These are phyloP conservation scores for Fraxinus excelsior DNA, from an alignment of 257 asterid species.

Conservation along the genomic window DNA sequence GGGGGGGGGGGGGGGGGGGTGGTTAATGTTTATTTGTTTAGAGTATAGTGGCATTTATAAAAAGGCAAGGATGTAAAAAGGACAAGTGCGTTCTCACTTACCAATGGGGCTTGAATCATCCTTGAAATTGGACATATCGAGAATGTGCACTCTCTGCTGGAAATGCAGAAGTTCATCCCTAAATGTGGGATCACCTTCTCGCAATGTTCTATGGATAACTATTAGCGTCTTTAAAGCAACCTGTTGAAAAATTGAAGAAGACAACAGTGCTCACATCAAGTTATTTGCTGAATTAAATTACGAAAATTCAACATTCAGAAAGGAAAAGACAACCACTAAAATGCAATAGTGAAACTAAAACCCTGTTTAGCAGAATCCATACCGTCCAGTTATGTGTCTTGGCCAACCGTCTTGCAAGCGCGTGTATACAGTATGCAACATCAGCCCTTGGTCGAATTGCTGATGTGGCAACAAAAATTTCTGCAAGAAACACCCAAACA, in stretches of 20 bases:
- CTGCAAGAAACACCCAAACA: conserved; percentile 64
- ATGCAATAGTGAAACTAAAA: conserved; percentile 7
- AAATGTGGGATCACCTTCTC: conserved; percentile 68
- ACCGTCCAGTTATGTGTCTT: conserved; percentile 99
- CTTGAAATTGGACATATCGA: conserved; percentile 61
- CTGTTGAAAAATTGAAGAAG: conserved; percentile 21
- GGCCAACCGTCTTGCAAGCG: conserved; percentile 80
- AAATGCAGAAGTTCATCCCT: conserved; percentile 54
- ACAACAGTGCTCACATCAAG: conserved; percentile 44
- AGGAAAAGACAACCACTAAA: conserved; percentile 11
- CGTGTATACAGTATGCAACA: conserved; percentile 95
- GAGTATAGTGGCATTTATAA: neutral
- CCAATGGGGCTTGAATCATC: conserved; percentile 68
- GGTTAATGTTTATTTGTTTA: neutral
- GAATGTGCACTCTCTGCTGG: conserved; percentile 56
- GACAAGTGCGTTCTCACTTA: conserved; percentile 16
- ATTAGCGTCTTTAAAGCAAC: conserved; percentile 59
- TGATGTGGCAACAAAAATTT: conserved; percentile 78
- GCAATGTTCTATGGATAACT: conserved; percentile 56
- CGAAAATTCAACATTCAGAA: neutral
- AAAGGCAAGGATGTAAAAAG: conserved; percentile 2
- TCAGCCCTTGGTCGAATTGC: conserved; percentile 84
- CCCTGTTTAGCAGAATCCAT: conserved; percentile 30
- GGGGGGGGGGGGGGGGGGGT: too few relatives aligned
- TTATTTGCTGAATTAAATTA: neutral